Evolutionary conservation across 345 rosid species (phyloP).

Genomic region (Moringa oleifera): DNA sequence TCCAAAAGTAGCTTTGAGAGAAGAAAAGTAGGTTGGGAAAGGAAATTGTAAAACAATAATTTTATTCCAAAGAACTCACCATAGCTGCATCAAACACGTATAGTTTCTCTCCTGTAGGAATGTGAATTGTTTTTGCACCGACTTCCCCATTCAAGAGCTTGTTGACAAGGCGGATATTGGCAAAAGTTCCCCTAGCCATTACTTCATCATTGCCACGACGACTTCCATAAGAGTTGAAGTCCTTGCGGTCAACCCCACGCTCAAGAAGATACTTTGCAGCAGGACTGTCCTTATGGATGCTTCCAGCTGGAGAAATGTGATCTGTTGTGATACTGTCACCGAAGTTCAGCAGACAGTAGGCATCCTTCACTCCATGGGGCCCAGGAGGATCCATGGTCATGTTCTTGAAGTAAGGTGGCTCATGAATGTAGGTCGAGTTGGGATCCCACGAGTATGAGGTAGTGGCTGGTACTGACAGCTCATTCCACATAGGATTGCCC

Average conservation of each 20-base stretch:
- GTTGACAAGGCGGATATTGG: conserved; percentile 95
- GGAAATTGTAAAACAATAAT: neutral
- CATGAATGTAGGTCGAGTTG: conserved; percentile 92
- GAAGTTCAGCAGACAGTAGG: conserved; percentile 85
- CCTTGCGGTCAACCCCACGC: conserved; percentile 69
- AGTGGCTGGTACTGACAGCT: conserved; percentile 54
- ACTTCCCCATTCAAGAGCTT: conserved; percentile 94
- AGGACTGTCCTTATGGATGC: conserved; percentile 94
- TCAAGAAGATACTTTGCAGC: conserved; percentile 83
- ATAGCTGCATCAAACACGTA: conserved; percentile 85
- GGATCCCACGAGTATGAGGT: conserved; percentile 78
- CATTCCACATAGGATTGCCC: conserved; percentile 96
- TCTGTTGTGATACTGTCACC: conserved; percentile 99
- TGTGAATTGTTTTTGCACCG: conserved; percentile 88
- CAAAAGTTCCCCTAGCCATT: conserved; percentile 98
- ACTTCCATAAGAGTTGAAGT: conserved; percentile 98
- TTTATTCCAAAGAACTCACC: conserved; percentile 36
- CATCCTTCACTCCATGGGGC: conserved; percentile 83
- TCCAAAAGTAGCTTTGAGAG: neutral
- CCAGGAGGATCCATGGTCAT: conserved; percentile 96
- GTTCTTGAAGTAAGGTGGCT: conserved; percentile 92
- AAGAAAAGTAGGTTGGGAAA: neutral
- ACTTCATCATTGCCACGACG: conserved; percentile 96
- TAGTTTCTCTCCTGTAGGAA: conserved; percentile 95
- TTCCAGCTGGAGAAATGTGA: conserved; percentile 98